Evolutionary conservation across 2,329 filamentous ascomycete genomes (phyloP).

Genomic region (Knufia petricola): DNA sequence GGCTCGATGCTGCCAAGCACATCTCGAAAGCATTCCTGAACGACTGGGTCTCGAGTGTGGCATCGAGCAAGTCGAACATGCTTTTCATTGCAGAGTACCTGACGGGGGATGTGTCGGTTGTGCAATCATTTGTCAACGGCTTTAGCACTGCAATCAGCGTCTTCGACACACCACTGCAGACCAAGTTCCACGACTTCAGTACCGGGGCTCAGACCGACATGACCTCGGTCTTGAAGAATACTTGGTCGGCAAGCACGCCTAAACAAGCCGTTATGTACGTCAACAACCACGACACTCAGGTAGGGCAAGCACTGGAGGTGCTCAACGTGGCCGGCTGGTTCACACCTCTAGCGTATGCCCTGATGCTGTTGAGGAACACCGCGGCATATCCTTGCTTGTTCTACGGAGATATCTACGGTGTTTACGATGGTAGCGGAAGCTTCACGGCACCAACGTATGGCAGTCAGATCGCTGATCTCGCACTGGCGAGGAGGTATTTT

Average conservation of each 20-base stretch:
- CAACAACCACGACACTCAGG: slow-evolving; percentile 42
- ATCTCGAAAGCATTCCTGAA: slow-evolving; percentile 58
- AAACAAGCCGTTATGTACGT: slow-evolving; percentile 23
- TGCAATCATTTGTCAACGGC: slow-evolving; percentile 48
- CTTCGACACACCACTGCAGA: slow-evolving; percentile 60
- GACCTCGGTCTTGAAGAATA: slow-evolving; percentile 14
- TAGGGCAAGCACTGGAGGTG: slow-evolving; percentile 15
- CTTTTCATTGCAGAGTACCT: slow-evolving; percentile 64
- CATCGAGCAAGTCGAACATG: slow-evolving; percentile 36
- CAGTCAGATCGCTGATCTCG: slow-evolving; percentile 44
- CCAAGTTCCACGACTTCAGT: slow-evolving; percentile 57
- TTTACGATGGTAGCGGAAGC: background rate
- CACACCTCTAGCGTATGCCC: slow-evolving; percentile 60
- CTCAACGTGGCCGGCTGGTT: slow-evolving; percentile 34
- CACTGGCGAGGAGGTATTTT: slow-evolving; percentile 54
- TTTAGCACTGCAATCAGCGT: slow-evolving; percentile 52
- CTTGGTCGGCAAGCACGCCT: background rate
- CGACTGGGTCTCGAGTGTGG: slow-evolving; percentile 49
- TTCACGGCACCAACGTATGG: slow-evolving; percentile 5
- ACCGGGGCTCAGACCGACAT: slow-evolving; percentile 49
- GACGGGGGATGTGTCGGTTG: slow-evolving; percentile 47
- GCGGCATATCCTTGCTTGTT: slow-evolving; percentile 59
- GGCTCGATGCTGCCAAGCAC: slow-evolving; percentile 67
- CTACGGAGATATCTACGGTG: slow-evolving; percentile 39
- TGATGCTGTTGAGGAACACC: slow-evolving; percentile 53